A percentile compares a stretch with the other conserved stretches of the same genome.
Evolutionary conservation across 352 stramenopile genomes (phyloP).

Genomic region (Phytopythium litorale): DNA sequence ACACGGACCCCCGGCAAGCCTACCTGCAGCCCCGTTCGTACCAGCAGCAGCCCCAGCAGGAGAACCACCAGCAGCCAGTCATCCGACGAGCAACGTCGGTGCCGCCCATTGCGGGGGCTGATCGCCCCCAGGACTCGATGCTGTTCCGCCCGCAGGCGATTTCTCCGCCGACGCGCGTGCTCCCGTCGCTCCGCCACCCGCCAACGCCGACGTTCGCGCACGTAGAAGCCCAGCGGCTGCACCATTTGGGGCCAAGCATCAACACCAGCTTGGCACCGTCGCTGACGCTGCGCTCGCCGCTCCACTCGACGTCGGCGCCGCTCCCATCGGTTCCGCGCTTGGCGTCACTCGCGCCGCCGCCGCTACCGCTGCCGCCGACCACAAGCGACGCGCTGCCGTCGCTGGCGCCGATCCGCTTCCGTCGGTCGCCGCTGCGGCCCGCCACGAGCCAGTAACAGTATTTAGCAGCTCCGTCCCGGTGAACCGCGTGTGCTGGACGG

Average conservation of each 20-base stretch:
- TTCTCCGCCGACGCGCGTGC: background rate
- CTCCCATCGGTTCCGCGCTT: background rate
- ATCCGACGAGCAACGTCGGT: background rate
- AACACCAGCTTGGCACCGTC: background rate
- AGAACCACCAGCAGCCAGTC: background rate
- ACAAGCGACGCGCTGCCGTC: conserved; percentile 7
- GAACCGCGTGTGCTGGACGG: background rate
- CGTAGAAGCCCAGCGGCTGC: background rate
- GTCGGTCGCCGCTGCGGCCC: background rate
- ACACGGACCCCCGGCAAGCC: background rate
- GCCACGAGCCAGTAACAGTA: conserved; percentile 1
- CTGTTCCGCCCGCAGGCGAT: background rate
- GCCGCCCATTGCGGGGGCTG: background rate
- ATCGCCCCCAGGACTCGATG: background rate
- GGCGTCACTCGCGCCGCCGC: background rate
- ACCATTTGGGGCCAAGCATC: background rate
- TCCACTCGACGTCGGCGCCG: background rate
- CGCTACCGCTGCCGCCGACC: background rate
- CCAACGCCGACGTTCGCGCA: background rate
- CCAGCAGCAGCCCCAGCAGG: background rate
- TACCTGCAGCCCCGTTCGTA: background rate
- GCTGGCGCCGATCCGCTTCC: conserved; percentile 5
- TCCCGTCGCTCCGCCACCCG: conserved; percentile 9
- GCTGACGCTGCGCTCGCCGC: background rate
- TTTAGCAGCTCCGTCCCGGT: background rate